phyloP scores from a whole-genome alignment of 306 rosid genomes.

The Dryas alaskensis region DNA sequence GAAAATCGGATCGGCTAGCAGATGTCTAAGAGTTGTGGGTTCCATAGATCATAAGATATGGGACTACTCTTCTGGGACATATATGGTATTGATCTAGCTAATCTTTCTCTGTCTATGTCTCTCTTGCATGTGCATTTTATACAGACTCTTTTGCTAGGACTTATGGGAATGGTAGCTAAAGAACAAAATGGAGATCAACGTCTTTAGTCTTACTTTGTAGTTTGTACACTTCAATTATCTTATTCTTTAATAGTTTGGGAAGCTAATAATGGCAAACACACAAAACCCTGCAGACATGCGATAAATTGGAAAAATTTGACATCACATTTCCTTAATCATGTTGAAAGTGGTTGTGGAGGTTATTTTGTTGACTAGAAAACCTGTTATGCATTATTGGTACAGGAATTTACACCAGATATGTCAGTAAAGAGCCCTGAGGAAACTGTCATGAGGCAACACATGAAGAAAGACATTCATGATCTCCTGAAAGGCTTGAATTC shows the following conservation, averaged over 20 bases:
- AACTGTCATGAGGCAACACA: conserved; percentile 59
- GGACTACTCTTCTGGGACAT: conserved; percentile 42
- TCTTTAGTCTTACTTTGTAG: not conserved
- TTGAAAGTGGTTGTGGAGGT: not conserved
- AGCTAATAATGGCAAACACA: not conserved
- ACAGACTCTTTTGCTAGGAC: not conserved
- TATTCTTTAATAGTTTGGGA: not conserved
- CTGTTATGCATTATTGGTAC: conserved; percentile 27
- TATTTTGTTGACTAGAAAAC: conserved; percentile 14
- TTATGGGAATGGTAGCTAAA: not conserved
- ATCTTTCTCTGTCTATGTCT: conserved; percentile 8
- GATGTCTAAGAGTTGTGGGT: conserved; percentile 71
- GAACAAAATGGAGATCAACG: not conserved
- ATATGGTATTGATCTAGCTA: conserved; percentile 48
- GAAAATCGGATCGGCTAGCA: conserved; percentile 71
- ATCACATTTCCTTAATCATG: not conserved
- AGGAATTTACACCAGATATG: conserved; percentile 55
- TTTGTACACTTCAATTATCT: not conserved
- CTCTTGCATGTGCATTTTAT: not conserved
- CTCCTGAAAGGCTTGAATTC: conserved; percentile 59
- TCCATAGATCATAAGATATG: conserved; percentile 72
- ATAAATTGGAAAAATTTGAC: not conserved
- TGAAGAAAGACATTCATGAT: conserved; percentile 49
- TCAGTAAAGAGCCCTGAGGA: conserved; percentile 62
- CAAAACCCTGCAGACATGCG: not conserved